These are phyloP conservation scores for Coniochaeta sp. DNA, from an alignment of 2,329 filamentous ascomycete species.

Conservation along the genomic window DNA sequence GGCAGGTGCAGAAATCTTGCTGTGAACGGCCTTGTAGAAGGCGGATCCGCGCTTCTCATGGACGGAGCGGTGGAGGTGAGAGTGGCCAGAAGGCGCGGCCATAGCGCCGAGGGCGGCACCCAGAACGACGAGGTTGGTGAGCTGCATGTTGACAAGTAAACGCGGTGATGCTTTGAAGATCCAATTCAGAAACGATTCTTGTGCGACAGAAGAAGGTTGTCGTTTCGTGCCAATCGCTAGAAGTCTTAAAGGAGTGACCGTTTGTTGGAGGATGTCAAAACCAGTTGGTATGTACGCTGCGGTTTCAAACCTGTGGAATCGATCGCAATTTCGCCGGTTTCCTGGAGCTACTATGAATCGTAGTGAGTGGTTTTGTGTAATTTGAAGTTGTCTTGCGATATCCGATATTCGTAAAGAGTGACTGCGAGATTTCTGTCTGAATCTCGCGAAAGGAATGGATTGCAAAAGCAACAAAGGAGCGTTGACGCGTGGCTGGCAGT, in stretches of 20 bases:
- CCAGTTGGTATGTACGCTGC: neutral
- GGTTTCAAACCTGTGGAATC: neutral
- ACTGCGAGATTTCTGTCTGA: neutral
- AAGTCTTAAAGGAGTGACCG: neutral
- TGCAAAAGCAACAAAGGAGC: neutral
- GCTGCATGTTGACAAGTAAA: slow-evolving; percentile 13
- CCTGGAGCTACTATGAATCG: neutral
- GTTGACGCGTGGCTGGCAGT: neutral
- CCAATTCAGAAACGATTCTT: neutral
- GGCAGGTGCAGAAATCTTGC: slow-evolving; percentile 12
- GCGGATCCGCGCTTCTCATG: slow-evolving; percentile 17
- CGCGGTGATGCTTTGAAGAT: neutral
- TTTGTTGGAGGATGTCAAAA: neutral
- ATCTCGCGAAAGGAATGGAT: slow-evolving; percentile 2
- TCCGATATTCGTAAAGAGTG: neutral
- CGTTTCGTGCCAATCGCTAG: neutral
- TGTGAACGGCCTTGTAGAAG: slow-evolving; percentile 19
- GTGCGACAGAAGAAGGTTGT: neutral
- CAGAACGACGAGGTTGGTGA: slow-evolving; percentile 18
- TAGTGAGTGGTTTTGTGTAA: neutral
- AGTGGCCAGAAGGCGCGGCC: slow-evolving; percentile 26
- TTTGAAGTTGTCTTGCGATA: neutral
- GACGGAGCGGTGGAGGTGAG: slow-evolving; percentile 22
- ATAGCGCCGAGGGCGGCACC: slow-evolving; percentile 22
- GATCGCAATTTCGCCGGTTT: neutral